Evolutionary conservation across 805 yeast genomes (phyloP), one percentile per base, ranked within the genome.

Genomic region (Pichia paraexigua): DNA sequence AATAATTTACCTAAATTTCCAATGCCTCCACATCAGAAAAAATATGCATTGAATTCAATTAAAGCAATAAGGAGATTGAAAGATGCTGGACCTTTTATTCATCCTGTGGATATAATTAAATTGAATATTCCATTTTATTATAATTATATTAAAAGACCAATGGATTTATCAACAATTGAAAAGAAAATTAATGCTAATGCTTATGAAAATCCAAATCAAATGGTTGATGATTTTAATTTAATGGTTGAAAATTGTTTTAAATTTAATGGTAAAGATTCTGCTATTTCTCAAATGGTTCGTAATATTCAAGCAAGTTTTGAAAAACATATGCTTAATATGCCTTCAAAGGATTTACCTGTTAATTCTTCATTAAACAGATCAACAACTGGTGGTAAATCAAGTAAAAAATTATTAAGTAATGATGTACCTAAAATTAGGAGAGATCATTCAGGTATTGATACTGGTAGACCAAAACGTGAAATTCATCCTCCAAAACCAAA

Each of bases 401-500:
- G 41, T 13, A 37, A 42, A 30, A 28, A 41, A 25, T 27, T 64
- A 66, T 25, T 59, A 60, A 11, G 59, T n/a, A 20, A 25, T 28
- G 85, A 82, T 17, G 74, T 79, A 21, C 87, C 86, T 12, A 71
- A 71, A n/a, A 77, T 85, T 47, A 78, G 95, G 65, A 77, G 92
- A 52, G 95, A 89, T 54, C 20, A 11, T 4, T 80, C 85, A 32
- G 81, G 83, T 24, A 47, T 57, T 32, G 66, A 59, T 41, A 87
- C 83, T 48, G 94, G 91, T 30, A 77, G 99, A 58, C 98, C 98
- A 40, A 92, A 92, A 69, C 80, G 99, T 59, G 94, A 89, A 59
- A 89, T 94, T 46, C 97, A 91, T 66, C 99, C 99, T 3, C 99
- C 99, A 49, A 85, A 87, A 63, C 87, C 96, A 32, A 88, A 88